A percentile compares a stretch with the other conserved stretches of the same genome.
phyloP scores from a whole-genome alignment of 768 basidiomycete genomes.

The Neoboletus subvelutipes region DNA sequence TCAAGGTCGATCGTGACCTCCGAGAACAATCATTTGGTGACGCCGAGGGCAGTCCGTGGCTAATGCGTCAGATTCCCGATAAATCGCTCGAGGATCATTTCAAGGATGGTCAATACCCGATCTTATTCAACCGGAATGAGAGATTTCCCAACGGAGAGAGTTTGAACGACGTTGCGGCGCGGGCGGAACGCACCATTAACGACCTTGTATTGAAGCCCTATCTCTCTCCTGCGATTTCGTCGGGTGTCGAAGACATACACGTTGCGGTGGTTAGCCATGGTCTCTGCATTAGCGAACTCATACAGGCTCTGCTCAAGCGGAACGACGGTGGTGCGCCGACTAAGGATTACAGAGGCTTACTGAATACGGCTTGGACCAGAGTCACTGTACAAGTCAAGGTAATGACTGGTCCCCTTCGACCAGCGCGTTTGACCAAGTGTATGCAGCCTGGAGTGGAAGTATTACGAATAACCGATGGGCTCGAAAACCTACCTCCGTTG shows the following conservation, averaged over 20 bases:
- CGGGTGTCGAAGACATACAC: slow-evolving; percentile 43
- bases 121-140: slow-evolving; percentile 42
- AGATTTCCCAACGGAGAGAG: slow-evolving; percentile 75
- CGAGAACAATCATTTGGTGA: slow-evolving; percentile 71
- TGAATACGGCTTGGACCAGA: slow-evolving; percentile 72
- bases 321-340: slow-evolving; percentile 32
- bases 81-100: slow-evolving; percentile 47
- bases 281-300: slow-evolving; percentile 60
- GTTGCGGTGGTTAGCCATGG: slow-evolving; percentile 78
- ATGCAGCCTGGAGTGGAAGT: slow-evolving; percentile 32
- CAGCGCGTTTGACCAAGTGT: slow-evolving; percentile 4
- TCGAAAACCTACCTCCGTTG: slow-evolving; percentile 34
- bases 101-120: slow-evolving; percentile 53
- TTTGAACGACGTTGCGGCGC: slow-evolving; percentile 54
- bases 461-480: slow-evolving; percentile 13
- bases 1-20: slow-evolving; percentile 50
- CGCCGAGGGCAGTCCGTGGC: slow-evolving; percentile 64
- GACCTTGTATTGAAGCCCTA: slow-evolving; percentile 54
- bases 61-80: slow-evolving; percentile 22
- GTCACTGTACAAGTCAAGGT: slow-evolving; percentile 51
- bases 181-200: slow-evolving; percentile 53
- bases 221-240: slow-evolving; percentile 42
- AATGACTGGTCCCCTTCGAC: slow-evolving; percentile 7
- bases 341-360: slow-evolving; percentile 47
- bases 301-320: slow-evolving; percentile 49